Evolutionary conservation across 1,139 yeast species (phyloP).

Genomic region (Groenewaldozyma auringiensis): DNA sequence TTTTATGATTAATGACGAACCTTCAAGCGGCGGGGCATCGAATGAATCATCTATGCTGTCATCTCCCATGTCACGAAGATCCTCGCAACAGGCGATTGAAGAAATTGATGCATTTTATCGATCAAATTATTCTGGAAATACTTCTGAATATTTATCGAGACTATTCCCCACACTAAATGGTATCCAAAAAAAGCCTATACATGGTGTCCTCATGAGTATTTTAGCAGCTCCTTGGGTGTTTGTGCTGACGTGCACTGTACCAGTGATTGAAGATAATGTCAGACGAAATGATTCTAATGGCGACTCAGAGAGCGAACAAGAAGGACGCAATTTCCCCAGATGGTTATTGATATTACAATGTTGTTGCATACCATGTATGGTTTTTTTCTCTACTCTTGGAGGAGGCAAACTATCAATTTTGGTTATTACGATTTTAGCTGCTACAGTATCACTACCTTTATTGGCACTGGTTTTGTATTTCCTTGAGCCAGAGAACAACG

Average conservation of each 20-base stretch:
- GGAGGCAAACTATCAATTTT: slow-evolving; percentile 13
- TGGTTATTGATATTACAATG: slow-evolving; percentile 26
- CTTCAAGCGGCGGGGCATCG: neutral
- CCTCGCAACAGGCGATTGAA: neutral
- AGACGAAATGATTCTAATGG: neutral
- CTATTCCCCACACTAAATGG: slow-evolving; percentile 25
- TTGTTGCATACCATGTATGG: slow-evolving; percentile 22
- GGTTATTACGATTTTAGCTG: slow-evolving; percentile 42
- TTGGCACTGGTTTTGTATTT: slow-evolving; percentile 5
- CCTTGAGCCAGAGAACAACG: slow-evolving; percentile 9
- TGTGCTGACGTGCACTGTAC: slow-evolving; percentile 41
- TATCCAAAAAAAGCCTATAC: slow-evolving; percentile 20
- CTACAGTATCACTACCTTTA: slow-evolving; percentile 9
- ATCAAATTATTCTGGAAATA: neutral
- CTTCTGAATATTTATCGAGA: slow-evolving; percentile 12
- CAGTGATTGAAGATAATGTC: slow-evolving; percentile 36
- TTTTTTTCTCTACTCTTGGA: slow-evolving; percentile 13
- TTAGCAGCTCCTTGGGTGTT: slow-evolving; percentile 39
- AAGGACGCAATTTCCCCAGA: slow-evolving; percentile 10
- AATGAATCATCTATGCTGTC: neutral
- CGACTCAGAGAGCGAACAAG: neutral
- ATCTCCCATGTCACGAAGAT: neutral
- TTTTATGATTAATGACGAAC: neutral
- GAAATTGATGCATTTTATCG: slow-evolving; percentile 2
- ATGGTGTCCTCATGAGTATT: slow-evolving; percentile 27